phyloP scores from a whole-genome alignment of 2,329 filamentous ascomycete species.

The Ascochyta fabae region DNA sequence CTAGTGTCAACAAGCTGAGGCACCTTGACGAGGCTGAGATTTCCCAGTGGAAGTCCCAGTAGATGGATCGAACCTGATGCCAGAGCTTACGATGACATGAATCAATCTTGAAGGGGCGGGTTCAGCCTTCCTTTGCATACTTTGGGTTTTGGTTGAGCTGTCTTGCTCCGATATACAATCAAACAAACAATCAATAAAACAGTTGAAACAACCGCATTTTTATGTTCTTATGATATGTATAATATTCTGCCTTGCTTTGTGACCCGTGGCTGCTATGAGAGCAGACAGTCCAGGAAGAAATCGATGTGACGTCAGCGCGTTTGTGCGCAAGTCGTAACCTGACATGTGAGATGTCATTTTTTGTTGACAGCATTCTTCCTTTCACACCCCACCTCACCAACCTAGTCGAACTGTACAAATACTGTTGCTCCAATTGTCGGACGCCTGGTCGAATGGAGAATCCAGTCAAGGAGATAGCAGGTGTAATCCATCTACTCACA shows the following conservation, averaged over 20 bases:
- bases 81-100: slow-evolving; percentile 2
- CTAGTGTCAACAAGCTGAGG: slow-evolving; percentile 76
- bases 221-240: background rate
- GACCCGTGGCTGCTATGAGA: background rate
- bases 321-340: background rate
- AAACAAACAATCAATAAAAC: slow-evolving; percentile 15
- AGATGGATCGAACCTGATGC: slow-evolving; percentile 5
- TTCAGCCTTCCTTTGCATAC: background rate
- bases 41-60: slow-evolving; percentile 45
- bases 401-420: background rate
- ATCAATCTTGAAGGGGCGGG: background rate
- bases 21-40: slow-evolving; percentile 66
- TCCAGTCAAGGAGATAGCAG: slow-evolving; percentile 64
- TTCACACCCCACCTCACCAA: background rate
- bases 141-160: background rate
- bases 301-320: background rate
- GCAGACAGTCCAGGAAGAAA: background rate
- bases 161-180: slow-evolving; percentile 1
- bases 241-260: background rate
- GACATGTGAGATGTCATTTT: background rate
- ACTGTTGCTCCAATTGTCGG: too few species aligned
- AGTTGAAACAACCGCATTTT: slow-evolving; percentile 2
- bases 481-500: slow-evolving; percentile 71
- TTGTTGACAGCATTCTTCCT: background rate
- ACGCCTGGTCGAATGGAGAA: background rate